These are phyloP conservation scores for Penicillium polonicum DNA, from an alignment of 2,329 filamentous ascomycete genomes.

Conservation along the genomic window DNA sequence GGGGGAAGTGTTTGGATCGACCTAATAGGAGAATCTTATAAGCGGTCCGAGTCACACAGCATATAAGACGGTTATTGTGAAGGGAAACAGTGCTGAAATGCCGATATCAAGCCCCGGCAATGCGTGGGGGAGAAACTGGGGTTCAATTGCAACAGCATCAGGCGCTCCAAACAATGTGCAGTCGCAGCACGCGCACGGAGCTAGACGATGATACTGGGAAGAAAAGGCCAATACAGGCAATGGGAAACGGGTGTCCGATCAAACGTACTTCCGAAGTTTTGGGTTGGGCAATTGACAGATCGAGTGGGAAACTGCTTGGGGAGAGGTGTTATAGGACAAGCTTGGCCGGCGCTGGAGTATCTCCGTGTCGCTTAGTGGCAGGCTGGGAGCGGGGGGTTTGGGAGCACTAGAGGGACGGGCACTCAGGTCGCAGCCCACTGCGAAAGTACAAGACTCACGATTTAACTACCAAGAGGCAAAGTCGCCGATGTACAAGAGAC, in stretches of 20 bases:
- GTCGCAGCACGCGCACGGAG: constrained; percentile 27
- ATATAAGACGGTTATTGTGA: neutral
- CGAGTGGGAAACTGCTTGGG: constrained; percentile 4
- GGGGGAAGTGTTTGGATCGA: constrained; percentile 31
- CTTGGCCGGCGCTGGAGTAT: constrained; percentile 30
- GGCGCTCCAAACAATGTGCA: constrained; percentile 14
- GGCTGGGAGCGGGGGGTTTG: constrained; percentile 37
- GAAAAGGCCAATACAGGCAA: constrained; percentile 9
- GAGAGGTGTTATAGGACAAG: constrained; percentile 18
- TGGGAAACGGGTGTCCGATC: neutral
- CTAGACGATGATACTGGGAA: constrained; percentile 13
- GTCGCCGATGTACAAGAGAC: neutral
- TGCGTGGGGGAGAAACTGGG: neutral
- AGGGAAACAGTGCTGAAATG: neutral
- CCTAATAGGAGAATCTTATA: constrained; percentile 30
- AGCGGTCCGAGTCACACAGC: constrained; percentile 27
- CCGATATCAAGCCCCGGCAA: neutral
- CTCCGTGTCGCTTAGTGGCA: constrained; percentile 45
- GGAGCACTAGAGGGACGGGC: constrained; percentile 23
- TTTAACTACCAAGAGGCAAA: neutral
- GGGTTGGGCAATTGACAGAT: constrained; percentile 21
- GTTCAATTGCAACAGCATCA: constrained; percentile 16
- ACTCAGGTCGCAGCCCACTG: constrained; percentile 13
- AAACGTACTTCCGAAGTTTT: constrained; percentile 19
- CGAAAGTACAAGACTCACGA: constrained; percentile 3